Evolutionary conservation across 345 rosid genomes (phyloP).

Genomic region (Lepidium aucheri): DNA sequence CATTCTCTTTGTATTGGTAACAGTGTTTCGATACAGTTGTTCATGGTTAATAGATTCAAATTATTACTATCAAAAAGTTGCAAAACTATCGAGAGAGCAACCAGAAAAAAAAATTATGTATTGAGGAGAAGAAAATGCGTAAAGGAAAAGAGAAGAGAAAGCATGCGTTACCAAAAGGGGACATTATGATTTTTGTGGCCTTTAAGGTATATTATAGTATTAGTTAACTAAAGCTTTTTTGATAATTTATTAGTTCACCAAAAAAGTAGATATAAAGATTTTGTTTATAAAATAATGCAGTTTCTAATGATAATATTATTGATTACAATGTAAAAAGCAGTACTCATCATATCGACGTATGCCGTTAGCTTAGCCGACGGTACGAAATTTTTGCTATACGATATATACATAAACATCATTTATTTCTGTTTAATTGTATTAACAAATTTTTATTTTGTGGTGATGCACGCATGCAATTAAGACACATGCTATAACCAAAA

Average conservation of each 20-base stretch:
- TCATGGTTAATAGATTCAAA: background rate
- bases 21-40: background rate
- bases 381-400: no score
- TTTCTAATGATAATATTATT: background rate
- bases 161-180: constrained; percentile 30
- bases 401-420: no score
- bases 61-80: background rate
- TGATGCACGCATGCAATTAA: no score
- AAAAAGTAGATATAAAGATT: background rate
- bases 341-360: background rate
- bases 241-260: constrained; percentile 18
- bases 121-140: constrained; percentile 18
- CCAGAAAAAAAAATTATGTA: background rate
- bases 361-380: background rate
- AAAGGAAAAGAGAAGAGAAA: constrained; percentile 14
- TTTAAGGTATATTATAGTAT: constrained; percentile 10
- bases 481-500: no score
- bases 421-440: no score
- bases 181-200: constrained; percentile 28
- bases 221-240: constrained; percentile 5
- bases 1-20: background rate
- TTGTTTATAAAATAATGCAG: background rate
- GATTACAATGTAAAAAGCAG: no score
- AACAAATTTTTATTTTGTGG: no score
- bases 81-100: background rate